Evolutionary conservation across 2,329 filamentous ascomycete genomes (phyloP), one percentile per base, ranked within the genome.

Genomic region (Huntiella abstrusa): DNA sequence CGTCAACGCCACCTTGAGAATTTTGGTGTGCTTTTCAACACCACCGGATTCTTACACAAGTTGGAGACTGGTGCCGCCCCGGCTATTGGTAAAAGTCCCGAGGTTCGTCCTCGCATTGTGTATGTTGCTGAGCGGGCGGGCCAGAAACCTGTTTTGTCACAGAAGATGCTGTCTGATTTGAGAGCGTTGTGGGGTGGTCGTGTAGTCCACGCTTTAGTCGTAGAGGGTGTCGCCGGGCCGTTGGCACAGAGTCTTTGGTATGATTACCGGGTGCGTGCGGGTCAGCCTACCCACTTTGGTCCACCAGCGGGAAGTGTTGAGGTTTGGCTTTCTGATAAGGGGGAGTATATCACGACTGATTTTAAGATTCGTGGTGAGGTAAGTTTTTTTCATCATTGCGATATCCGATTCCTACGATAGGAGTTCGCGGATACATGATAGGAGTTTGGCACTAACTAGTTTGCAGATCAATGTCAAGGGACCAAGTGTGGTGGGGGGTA

Each of bases 241-340:
- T 74, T 93, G n/a, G 68, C 80, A 1, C 88, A 96, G 63, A 93
- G 83, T 5, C 78, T 83, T 51, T 70, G 87, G 35, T 92, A 83
- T 57, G 88, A 96, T 59, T 96, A 96, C 60, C 69, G 88, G 53
- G 68, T 70, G 51, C 64, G 61, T 34, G 60, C 59, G 36, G 54
- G 52, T 44, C 52, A 55, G 43, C 55, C 58, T 52, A 66, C 68
- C 8, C 86, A 93, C 59, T 94, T 96, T 56, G 91, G 91, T 3
- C 69, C 80, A 7, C 87, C 88, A 2, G 58, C 91, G 36, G 83
- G 80, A 52, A 80, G 77, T 54, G 71, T 88, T 1, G 88, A 96
- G 64, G 60, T 95, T 35, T 72, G 82, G 55, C 59, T 94, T 51
- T 72, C 69, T 54, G 80, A 85, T 56, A 75, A 65, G 32, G 64